A percentile compares a stretch with the other conserved stretches of the same genome.
phyloP scores from a whole-genome alignment of 805 yeast species.

The Komagataella phaffii region DNA sequence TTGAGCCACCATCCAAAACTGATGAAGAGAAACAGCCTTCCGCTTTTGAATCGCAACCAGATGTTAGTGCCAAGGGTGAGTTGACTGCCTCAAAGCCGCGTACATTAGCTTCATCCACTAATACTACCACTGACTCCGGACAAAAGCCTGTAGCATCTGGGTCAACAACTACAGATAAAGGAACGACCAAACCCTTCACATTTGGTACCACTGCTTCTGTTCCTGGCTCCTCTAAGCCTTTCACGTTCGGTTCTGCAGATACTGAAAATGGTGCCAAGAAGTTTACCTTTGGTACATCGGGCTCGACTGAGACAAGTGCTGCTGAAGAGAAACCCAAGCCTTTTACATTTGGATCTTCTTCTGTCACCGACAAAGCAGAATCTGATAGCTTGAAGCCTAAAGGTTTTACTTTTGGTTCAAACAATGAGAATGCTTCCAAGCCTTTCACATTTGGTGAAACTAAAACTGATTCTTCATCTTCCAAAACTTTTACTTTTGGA shows the following conservation, averaged over 20 bases:
- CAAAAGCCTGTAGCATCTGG: not conserved
- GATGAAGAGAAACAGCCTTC: not conserved
- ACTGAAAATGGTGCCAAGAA: constrained; percentile 1
- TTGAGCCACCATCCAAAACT: not conserved
- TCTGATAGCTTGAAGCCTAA: not conserved
- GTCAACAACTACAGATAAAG: constrained; percentile 2
- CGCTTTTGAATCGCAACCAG: not conserved
- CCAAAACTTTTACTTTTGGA: constrained; percentile 14
- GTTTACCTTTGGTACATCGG: constrained; percentile 11
- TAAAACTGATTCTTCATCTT: constrained; percentile 3
- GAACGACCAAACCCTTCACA: constrained; percentile 11
- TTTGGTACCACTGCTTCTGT: constrained; percentile 9
- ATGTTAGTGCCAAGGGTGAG: not conserved
- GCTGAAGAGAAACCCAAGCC: constrained; percentile 2
- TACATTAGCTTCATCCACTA: constrained; percentile 10
- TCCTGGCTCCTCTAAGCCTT: constrained; percentile 2
- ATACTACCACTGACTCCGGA: constrained; percentile 1
- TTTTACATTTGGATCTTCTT: constrained; percentile 10
- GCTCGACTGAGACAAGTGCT: constrained; percentile 5
- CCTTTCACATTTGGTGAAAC: constrained; percentile 12
- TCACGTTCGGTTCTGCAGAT: constrained; percentile 6
- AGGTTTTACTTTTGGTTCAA: constrained; percentile 12
- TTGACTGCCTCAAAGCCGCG: constrained; percentile 10
- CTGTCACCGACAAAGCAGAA: constrained; percentile 3
- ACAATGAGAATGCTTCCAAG: constrained; percentile 4